Conservation (phyloP, 768 basidiomycete genomes). For the Calocera cornea region DNA sequence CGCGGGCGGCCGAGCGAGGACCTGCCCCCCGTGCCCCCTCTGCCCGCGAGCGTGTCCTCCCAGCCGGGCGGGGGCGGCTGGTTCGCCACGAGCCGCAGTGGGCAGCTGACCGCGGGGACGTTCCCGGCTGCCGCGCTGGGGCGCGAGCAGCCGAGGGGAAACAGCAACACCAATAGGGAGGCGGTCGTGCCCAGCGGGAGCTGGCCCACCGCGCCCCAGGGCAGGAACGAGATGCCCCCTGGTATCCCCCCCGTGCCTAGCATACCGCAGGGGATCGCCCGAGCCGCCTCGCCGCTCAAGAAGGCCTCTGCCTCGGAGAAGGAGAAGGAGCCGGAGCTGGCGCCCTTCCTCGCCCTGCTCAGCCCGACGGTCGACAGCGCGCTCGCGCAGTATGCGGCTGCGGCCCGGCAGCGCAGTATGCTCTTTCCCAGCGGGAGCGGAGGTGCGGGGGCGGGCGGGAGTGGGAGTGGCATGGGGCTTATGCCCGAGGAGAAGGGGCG, state of each 20-base stretch:
- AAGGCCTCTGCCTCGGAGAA: background rate
- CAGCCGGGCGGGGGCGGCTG: background rate
- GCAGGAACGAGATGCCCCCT: background rate
- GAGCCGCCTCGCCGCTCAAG: background rate
- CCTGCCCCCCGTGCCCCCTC: background rate
- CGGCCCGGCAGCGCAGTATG: background rate
- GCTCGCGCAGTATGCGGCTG: background rate
- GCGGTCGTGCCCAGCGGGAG: background rate
- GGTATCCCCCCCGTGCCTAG: background rate
- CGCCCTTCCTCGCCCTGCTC: background rate
- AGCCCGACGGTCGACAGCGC: background rate
- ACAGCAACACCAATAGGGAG: too few relatives aligned
- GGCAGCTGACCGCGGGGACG: background rate
- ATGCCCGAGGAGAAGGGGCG: conserved; percentile 1
- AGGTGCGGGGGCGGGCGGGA: too few relatives aligned
- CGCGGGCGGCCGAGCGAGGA: background rate
- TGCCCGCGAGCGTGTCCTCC: background rate
- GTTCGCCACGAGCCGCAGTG: background rate
- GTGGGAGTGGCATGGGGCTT: background rate
- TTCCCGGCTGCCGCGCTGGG: background rate
- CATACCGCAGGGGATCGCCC: background rate
- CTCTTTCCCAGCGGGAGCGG: background rate
- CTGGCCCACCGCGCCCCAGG: background rate
- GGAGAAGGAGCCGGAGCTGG: background rate
- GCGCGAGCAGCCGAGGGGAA: too few relatives aligned